phyloP scores from a whole-genome alignment of 306 rosid species.

The Lagenaria siceraria region DNA sequence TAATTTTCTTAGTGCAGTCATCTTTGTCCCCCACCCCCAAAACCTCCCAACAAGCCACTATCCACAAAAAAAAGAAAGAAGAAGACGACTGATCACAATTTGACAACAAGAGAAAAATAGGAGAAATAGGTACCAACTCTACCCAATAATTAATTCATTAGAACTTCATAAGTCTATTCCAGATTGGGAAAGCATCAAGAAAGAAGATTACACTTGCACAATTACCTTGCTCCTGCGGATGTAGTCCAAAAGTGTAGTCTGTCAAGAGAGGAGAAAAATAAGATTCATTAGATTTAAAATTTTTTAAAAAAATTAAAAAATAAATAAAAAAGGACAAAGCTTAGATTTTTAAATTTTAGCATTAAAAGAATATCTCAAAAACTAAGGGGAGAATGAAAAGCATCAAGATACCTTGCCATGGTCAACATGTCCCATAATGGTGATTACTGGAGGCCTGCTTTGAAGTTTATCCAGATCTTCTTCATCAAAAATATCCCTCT shows the following conservation, averaged over 20 bases:
- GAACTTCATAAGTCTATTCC: not conserved
- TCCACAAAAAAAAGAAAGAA: constrained; percentile 5
- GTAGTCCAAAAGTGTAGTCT: constrained; percentile 92
- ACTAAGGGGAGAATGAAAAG: constrained; percentile 6
- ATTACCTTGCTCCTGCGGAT: constrained; percentile 89
- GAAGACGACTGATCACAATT: not conserved
- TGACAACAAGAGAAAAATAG: not conserved
- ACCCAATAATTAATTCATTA: not conserved
- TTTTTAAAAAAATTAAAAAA: not conserved
- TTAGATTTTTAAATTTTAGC: not conserved
- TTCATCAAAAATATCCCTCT: constrained; percentile 57
- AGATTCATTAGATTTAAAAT: not conserved
- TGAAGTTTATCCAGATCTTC: constrained; percentile 73
- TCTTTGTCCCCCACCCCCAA: not conserved
- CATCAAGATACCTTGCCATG: constrained; percentile 71
- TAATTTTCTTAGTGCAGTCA: not conserved
- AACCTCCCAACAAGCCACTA: not conserved
- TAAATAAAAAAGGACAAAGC: not conserved
- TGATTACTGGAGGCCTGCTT: constrained; percentile 89
- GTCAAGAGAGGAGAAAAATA: constrained; percentile 29
- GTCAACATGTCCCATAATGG: constrained; percentile 99
- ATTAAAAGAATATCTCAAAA: constrained; percentile 2
- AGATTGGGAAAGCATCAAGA: not conserved
- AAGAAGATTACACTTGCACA: constrained; percentile 4
- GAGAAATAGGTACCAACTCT: not conserved